phyloP scores from a whole-genome alignment of 208 protist genomes.

The Leishmania lainsoni region DNA sequence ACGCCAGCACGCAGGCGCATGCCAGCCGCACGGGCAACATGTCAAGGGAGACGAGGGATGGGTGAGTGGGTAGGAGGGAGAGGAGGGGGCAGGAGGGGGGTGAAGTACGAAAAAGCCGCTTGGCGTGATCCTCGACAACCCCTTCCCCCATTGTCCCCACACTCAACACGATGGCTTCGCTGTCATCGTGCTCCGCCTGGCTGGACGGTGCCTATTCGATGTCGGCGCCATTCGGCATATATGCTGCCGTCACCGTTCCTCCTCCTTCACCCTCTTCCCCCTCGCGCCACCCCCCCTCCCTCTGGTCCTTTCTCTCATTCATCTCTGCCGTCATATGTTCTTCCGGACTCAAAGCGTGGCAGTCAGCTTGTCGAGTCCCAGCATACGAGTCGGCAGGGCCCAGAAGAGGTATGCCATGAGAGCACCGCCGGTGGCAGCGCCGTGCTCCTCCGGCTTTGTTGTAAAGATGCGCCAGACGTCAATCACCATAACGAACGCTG shows the following conservation, averaged over 20 bases:
- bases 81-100: neutral
- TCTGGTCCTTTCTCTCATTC: neutral
- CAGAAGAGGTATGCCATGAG: constrained; percentile 89
- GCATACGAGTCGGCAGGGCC: constrained; percentile 80
- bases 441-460: constrained; percentile 82
- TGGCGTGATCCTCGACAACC: neutral
- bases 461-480: constrained; percentile 91
- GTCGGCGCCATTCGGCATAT: too few species aligned
- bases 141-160: neutral
- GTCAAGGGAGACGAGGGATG: neutral
- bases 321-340: neutral
- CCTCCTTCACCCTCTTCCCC: too few species aligned
- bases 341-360: constrained; percentile 53
- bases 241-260: too few species aligned
- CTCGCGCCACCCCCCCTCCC: neutral
- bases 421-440: constrained; percentile 81
- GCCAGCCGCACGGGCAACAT: neutral
- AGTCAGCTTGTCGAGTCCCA: constrained; percentile 87
- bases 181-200: neutral
- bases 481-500: constrained; percentile 88
- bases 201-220: neutral
- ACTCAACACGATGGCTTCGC: neutral
- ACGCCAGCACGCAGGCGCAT: neutral
- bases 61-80: neutral
- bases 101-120: neutral